phyloP scores from a whole-genome alignment of 1,284 basidiomycete genomes.

The Ustilago xerochloae region DNA sequence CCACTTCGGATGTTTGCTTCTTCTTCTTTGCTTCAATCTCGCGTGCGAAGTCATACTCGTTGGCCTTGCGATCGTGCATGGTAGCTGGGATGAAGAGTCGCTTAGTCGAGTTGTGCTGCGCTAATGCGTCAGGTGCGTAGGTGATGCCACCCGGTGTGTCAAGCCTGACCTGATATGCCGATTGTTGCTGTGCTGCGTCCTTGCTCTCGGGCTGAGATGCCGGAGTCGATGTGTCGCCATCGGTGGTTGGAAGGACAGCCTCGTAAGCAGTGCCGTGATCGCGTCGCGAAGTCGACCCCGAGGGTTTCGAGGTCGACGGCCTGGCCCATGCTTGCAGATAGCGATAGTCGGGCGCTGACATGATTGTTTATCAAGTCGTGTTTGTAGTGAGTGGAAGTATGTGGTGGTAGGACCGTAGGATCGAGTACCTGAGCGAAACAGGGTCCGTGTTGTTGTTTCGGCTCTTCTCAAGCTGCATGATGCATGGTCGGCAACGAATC shows the following conservation, averaged over 20 bases:
- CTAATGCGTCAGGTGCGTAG: slow-evolving; percentile 58
- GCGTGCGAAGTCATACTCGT: slow-evolving; percentile 46
- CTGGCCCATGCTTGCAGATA: slow-evolving; percentile 55
- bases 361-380: background rate
- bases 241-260: slow-evolving; percentile 32
- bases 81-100: slow-evolving; percentile 57
- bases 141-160: slow-evolving; percentile 63
- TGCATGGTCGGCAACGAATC: no score
- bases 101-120: slow-evolving; percentile 59
- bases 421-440: no score
- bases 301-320: slow-evolving; percentile 27
- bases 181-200: slow-evolving; percentile 14
- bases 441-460: slow-evolving; percentile 1
- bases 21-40: slow-evolving; percentile 35
- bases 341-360: slow-evolving; percentile 52
- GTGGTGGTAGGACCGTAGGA: background rate
- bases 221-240: slow-evolving; percentile 18
- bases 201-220: slow-evolving; percentile 8
- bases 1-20: background rate
- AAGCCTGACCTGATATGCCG: slow-evolving; percentile 55
- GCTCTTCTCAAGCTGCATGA: background rate
- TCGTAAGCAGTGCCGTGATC: slow-evolving; percentile 33
- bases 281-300: slow-evolving; percentile 11
- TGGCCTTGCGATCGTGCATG: slow-evolving; percentile 25
- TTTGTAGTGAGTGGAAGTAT: background rate